Base-by-base conservation (phyloP, 2,329 filamentous ascomycete species). In the Graphiopsis chlorocephala region DNA sequence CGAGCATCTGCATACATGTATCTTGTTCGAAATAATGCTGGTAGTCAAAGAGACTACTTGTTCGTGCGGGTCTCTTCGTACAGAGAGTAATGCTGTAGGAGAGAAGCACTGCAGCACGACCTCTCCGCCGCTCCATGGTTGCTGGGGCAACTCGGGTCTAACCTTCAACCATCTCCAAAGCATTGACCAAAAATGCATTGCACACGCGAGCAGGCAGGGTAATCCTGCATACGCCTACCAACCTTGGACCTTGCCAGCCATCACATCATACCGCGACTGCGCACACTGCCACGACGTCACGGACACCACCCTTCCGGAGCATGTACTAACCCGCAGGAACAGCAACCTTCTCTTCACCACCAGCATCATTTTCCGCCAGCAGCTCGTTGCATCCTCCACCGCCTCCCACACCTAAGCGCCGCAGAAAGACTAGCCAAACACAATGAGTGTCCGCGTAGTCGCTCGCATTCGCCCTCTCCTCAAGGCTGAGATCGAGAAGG, bases 381-480 rank as follows among this genome's bases (percentile, higher is more conserved):
- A 61, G 42, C 58, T 61, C 31, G 25, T 8, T 11, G 20, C 28
- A 12, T 45, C 38, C 38, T 20, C 50, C 15, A 11, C 29, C 29
- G 14, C 28, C 26, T 17, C 20, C 31, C 1, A 55, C 26, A 38
- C 60, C 60, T 62, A 62, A 31, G 60, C 60, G 48, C 48, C 25
- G 60, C 48, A 55, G 33, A 53, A n/a, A 23, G 2, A 29, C 23
- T 17, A 38, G 33, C 42, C 35, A 67, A 31, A 63, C 35, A 65
- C 58, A 45, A 74, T 74, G 73, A 81, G 87, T 85, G 91, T 97
- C 70, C 86, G 92, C 74, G 93, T 98, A 65, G 91, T 98, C 69
- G 93, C 94, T 66, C 87, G 95, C 70, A 91, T 99, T 72, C 89
- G 94, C 72, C 94, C 94, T 61, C 85, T 97, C 68, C 87, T 97